Conservation (phyloP, 2,329 filamentous ascomycete species). For the Talaromyces sp. region DNA sequence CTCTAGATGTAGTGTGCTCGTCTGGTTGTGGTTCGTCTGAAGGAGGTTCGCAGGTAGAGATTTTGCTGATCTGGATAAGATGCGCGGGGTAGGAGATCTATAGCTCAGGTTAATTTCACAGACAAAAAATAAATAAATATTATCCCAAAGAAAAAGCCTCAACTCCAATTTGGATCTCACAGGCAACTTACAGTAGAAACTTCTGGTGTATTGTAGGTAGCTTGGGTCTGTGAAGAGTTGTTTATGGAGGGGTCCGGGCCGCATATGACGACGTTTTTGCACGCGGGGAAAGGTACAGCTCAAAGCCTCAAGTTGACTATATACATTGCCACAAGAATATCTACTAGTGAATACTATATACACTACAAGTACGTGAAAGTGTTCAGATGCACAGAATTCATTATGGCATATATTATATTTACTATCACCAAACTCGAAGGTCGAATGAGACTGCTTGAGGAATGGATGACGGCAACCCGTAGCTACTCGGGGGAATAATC, state of each 20-base stretch:
- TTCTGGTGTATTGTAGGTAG: constrained; percentile 1
- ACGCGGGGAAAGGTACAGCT: constrained; percentile 27
- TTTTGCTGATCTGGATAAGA: not conserved
- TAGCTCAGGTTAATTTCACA: not conserved
- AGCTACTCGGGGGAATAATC: not conserved
- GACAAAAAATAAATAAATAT: not conserved
- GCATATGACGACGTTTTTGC: constrained; percentile 13
- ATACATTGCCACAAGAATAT: not conserved
- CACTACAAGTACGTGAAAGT: not conserved
- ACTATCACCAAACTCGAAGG: constrained; percentile 2
- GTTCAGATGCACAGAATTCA: not conserved
- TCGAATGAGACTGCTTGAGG: not conserved
- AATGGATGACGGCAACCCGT: not conserved
- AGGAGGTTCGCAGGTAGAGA: not conserved
- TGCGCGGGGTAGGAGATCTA: not conserved
- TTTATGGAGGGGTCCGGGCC: constrained; percentile 4
- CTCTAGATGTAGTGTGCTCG: not conserved
- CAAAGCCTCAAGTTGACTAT: not conserved
- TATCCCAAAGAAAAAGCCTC: too few relatives aligned
- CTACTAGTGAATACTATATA: not conserved
- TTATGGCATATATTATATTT: constrained; percentile 13
- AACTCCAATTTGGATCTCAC: not conserved
- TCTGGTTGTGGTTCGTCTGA: not conserved
- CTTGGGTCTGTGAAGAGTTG: constrained; percentile 21
- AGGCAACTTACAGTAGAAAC: not conserved